A percentile compares a stretch with the other conserved stretches of the same genome.
These are phyloP conservation scores for Chrysanthemum lavandulifolium DNA, from an alignment of 129 eudicot species.

Conservation along the genomic window DNA sequence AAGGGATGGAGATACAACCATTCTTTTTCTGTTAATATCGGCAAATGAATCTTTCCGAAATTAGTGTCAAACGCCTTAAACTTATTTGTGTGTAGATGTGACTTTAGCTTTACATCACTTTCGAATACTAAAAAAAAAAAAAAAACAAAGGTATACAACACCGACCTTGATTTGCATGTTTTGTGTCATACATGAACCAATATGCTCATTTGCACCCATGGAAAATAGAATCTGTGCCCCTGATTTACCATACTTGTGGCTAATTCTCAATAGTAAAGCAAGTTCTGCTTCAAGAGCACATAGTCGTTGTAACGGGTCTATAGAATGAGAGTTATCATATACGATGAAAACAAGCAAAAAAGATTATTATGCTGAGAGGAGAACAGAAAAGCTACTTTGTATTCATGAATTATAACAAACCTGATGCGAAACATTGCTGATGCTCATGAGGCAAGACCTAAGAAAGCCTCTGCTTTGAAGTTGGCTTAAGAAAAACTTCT, in stretches of 20 bases:
- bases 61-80: slow-evolving; percentile 50
- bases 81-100: slow-evolving; percentile 46
- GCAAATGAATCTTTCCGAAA: slow-evolving; percentile 51
- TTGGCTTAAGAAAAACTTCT: slow-evolving; percentile 84
- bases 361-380: not conserved
- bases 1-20: slow-evolving; percentile 74
- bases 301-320: slow-evolving; percentile 76
- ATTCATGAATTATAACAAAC: slow-evolving; percentile 28
- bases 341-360: slow-evolving; percentile 1
- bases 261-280: slow-evolving; percentile 76
- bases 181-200: slow-evolving; percentile 71
- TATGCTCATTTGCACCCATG: slow-evolving; percentile 86
- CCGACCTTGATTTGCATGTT: slow-evolving; percentile 78
- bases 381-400: not conserved
- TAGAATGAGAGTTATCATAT: slow-evolving; percentile 65
- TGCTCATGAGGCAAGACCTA: slow-evolving; percentile 70
- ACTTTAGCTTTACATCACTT: not conserved
- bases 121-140: too few species aligned
- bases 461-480: slow-evolving; percentile 98
- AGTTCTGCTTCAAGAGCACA: slow-evolving; percentile 92
- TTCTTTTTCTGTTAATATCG: slow-evolving; percentile 66
- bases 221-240: slow-evolving; percentile 91
- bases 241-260: slow-evolving; percentile 84
- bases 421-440: slow-evolving; percentile 72
- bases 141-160: too few species aligned